Evolutionary conservation across 2,329 filamentous ascomycete species (phyloP), one percentile per base, ranked within the genome.

Genomic region (Diplodia sapinea): DNA sequence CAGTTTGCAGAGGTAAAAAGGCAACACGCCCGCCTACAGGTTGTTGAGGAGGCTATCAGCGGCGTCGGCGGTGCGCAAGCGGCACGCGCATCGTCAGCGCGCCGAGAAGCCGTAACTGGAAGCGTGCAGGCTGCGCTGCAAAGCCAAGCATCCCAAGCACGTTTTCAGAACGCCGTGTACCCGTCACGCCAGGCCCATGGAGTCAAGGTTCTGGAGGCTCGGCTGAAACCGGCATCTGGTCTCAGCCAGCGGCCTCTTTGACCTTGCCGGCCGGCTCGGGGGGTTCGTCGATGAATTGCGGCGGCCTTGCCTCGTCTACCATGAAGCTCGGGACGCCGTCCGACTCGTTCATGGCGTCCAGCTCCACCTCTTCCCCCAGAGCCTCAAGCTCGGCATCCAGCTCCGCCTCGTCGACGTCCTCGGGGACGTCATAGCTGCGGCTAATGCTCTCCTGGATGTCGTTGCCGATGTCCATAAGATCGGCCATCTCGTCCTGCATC

Each of bases 401-500:
- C 82, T 99, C 95, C 1, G 91, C 89, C 87, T 99, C 95, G 78
- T 98, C 94, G 26, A 99, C 93, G 78, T 98, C 95, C 74, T 99
- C 95, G 0, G 95, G 95, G 43, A 99, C 86, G 77, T 98, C 94
- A 79, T 99, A 99, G 72, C 91, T 92, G 71, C 95, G 82, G 69
- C 91, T 90, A 68, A 99, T 90, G 72, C 91, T 94, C 82, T 98
- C 95, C 81, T 99, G 93, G 69, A 99, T 99, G 80, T 99, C 95
- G 79, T 98, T 98, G 3, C 95, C 94, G 69, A 97, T 90, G 76
- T 99, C 95, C 88, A 99, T 92, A 74, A 99, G 79, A 80, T 99
- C 95, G 6, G 94, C 94, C 95, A 99, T 98, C 82, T 99, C 94
- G 78, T 99, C 95, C 86, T 99, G 94, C 85, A 99, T 87, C 72